Percentiles rank a stretch among this genome's conserved stretches.
phyloP scores from a whole-genome alignment of 129 eudicot species.

The Apium graveolens region DNA sequence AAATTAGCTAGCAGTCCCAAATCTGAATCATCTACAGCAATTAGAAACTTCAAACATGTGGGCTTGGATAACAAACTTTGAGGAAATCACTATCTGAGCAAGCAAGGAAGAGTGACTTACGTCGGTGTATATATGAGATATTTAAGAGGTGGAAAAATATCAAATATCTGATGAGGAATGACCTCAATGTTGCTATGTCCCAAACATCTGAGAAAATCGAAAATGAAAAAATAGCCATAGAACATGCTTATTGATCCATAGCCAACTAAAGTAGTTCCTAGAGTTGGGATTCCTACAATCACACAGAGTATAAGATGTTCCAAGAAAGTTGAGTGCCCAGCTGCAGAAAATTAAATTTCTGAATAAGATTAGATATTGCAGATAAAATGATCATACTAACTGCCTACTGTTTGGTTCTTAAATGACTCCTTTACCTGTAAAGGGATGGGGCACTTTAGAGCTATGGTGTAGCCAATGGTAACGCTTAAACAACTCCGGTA shows the following conservation, averaged over 20 bases:
- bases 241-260: slow-evolving; percentile 58
- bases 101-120: slow-evolving; percentile 23
- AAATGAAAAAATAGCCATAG: slow-evolving; percentile 47
- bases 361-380: slow-evolving; percentile 8
- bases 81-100: background rate
- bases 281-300: slow-evolving; percentile 46
- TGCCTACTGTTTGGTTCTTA: background rate
- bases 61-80: background rate
- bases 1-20: background rate
- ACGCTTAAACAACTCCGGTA: slow-evolving; percentile 30
- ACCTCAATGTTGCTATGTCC: slow-evolving; percentile 70
- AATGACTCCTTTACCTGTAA: slow-evolving; percentile 5
- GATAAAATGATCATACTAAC: background rate
- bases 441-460: slow-evolving; percentile 58
- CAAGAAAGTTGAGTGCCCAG: slow-evolving; percentile 64
- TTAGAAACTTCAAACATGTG: background rate
- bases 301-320: slow-evolving; percentile 71
- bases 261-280: slow-evolving; percentile 53
- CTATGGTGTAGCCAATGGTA: slow-evolving; percentile 81
- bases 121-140: slow-evolving; percentile 56
- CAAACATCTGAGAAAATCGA: slow-evolving; percentile 74
- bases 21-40: background rate
- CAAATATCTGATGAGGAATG: slow-evolving; percentile 39
- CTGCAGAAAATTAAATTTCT: slow-evolving; percentile 35
- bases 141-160: slow-evolving; percentile 37